Evolutionary conservation across 2,329 filamentous ascomycete genomes (phyloP).

Genomic region (Talaromyces funiculosus): DNA sequence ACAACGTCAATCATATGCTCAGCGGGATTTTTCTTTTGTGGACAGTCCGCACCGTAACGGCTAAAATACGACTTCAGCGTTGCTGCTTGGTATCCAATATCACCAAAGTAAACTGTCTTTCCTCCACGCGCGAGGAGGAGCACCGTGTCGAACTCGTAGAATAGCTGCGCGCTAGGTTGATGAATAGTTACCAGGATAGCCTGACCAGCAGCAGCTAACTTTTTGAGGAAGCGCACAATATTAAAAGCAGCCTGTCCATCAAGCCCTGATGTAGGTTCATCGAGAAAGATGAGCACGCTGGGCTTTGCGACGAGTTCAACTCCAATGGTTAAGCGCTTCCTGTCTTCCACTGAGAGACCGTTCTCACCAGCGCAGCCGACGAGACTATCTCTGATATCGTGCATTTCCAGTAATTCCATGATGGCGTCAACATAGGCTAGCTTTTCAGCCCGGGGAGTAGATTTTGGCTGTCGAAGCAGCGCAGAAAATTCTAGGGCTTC

Average conservation of each 20-base stretch:
- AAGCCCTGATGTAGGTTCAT: conserved; percentile 65
- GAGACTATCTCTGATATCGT: conserved; percentile 59
- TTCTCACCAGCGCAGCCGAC: conserved; percentile 38
- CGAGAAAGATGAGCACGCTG: conserved; percentile 61
- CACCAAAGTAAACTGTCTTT: conserved; percentile 65
- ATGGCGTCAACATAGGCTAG: conserved; percentile 60
- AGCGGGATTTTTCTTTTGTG: conserved; percentile 55
- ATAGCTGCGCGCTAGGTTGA: conserved; percentile 60
- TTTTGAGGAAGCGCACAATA: conserved; percentile 61
- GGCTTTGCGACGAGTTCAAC: conserved; percentile 66
- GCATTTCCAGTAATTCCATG: conserved; percentile 57
- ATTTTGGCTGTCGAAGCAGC: conserved; percentile 52
- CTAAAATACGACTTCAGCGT: conserved; percentile 62
- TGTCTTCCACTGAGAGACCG: conserved; percentile 57
- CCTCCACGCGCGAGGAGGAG: conserved; percentile 60
- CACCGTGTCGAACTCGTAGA: conserved; percentile 66
- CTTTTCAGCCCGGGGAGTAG: conserved; percentile 53
- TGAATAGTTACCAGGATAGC: conserved; percentile 67
- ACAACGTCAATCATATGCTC: conserved; percentile 52
- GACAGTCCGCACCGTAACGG: conserved; percentile 58
- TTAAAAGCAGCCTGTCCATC: conserved; percentile 63
- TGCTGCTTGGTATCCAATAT: conserved; percentile 58
- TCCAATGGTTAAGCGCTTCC: conserved; percentile 65
- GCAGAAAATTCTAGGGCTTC: conserved; percentile 64
- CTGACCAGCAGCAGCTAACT: conserved; percentile 59